Base-by-base conservation (phyloP, 768 basidiomycete genomes). In the Astraeus odoratus region DNA sequence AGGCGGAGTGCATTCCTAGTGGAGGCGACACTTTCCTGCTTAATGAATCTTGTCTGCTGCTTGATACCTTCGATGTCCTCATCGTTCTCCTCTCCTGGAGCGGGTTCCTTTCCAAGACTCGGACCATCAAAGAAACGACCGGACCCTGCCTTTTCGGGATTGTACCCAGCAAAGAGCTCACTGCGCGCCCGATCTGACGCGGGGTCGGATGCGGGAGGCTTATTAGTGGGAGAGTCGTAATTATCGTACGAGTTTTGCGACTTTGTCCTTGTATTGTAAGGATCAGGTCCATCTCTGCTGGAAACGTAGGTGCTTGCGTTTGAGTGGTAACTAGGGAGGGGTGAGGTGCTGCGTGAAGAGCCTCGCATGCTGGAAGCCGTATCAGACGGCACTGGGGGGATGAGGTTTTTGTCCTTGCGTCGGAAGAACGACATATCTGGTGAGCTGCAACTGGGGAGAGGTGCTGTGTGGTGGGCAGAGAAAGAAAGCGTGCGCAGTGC, bases 1-100 rank as follows among this genome's bases (percentile, higher is more conserved):
- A 97, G 75, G 34, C 92, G 77, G 42, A 99, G 73, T 10, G 95
- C 95, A 66, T 98, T 97, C 55, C 94, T 72, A 1, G 92, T 87
- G 13, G 87, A 86, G 44, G 79, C 82, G 38, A 94, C 83, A 59
- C 82, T 86, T 56, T 97, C 94, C 66, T 97, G 92, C 68, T 99
- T 98, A 50, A 86, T 61, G 57, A 78, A 87, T 46, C 82, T 76
- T 48, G 88, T 92, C 66, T 93, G 84, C 56, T 89, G 80, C 68
- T 96, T 97, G 67, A 99, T 97, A 20, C 84, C 90, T 67, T 99
- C 95, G 5, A 93, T 71, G 51, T 93, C 93, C 48, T 92, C 89
- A 1, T 91, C 88, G 42, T 78, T 80, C 59, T 86, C 84, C 59
- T 85, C 80, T 33, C 83, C 84, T 13, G 77, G 72, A 39, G 71